Base-by-base conservation (phyloP, 192 early-diverging fungal genomes). In the Linderina pennispora region DNA sequence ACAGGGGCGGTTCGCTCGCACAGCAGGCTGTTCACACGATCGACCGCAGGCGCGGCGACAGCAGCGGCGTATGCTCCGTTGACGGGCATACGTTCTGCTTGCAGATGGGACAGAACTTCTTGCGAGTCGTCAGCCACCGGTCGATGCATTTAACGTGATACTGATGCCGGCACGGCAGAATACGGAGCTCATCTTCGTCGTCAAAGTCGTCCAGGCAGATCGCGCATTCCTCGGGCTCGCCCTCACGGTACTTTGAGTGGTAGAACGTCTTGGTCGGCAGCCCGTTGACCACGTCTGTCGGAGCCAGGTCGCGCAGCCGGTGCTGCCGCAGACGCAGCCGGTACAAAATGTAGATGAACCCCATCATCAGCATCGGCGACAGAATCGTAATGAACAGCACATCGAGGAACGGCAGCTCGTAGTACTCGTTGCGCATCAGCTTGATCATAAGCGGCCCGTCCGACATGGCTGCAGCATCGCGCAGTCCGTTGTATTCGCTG, bases 141-240 rank as follows among this genome's bases (percentile, higher is more conserved):
- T 98, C 95, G 21, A 98, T 83, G 57, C 95, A 98, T 15, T 58
- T 59, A 15, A 80, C 74, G 54, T 98, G 95, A 52, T 88, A 97
- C 49, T 89, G 78, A 56, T 98, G 95, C 34, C 62, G 76, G 65
- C 95, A 98, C 6, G 87, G 86, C 35, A 98, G 62, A 8, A 86
- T 75, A 10, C 92, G 64, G 17, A 94, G 55, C 50, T 83, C 76
- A 14, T 90, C 85, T 16, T 83, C 87, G 49, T 85, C 80, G 13
- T 74, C 64, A 75, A 87, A 97, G 40, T 94, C 89, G 8, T 96
- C 93, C 47, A 98, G 66, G 69, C 95, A 98, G 20, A 98, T 95
- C 4, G 86, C 81, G 63, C 95, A 98, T 28, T 82, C 81, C 3
- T 80, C 75, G 8, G 83, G 91, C 22, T 90, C 91, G 56, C 82